Conservation (phyloP, 1,284 basidiomycete species). For the Malassezia nana region DNA sequence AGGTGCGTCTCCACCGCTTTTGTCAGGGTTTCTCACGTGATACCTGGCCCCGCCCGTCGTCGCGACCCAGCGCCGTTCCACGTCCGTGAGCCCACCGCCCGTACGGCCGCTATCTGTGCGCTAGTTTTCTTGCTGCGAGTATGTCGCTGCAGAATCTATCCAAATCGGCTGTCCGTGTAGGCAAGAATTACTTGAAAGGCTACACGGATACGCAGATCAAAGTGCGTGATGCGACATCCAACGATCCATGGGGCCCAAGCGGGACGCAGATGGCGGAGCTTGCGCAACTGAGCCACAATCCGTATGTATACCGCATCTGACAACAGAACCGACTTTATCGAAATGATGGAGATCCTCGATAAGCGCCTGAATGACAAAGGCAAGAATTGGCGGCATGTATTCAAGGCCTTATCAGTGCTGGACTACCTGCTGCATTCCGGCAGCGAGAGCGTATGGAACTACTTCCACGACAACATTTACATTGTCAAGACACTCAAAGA, state of each 20-base stretch:
- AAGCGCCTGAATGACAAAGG: constrained; percentile 98
- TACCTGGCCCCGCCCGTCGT: neutral
- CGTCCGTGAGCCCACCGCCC: neutral
- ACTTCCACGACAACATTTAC: constrained; percentile 93
- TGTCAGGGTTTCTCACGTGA: neutral
- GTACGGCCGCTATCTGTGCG: no score
- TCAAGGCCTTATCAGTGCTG: constrained; percentile 93
- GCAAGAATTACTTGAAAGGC: constrained; percentile 48
- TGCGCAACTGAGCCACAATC: constrained; percentile 92
- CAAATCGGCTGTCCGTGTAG: constrained; percentile 43
- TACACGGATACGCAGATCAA: constrained; percentile 65
- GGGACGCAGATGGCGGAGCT: constrained; percentile 96
- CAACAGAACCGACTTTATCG: constrained; percentile 83
- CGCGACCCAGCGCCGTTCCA: neutral
- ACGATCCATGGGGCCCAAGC: constrained; percentile 97
- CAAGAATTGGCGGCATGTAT: constrained; percentile 99
- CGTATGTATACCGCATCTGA: constrained; percentile 56
- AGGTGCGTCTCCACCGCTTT: no score
- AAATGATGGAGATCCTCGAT: constrained; percentile 99
- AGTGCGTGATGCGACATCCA: constrained; percentile 97
- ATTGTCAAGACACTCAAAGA: constrained; percentile 98
- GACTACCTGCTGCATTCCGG: constrained; percentile 95
- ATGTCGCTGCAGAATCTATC: constrained; percentile 46
- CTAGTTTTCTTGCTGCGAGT: neutral
- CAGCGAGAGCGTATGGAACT: constrained; percentile 94